Conservation (phyloP, 768 basidiomycete genomes). For the Suillus paluster region DNA sequence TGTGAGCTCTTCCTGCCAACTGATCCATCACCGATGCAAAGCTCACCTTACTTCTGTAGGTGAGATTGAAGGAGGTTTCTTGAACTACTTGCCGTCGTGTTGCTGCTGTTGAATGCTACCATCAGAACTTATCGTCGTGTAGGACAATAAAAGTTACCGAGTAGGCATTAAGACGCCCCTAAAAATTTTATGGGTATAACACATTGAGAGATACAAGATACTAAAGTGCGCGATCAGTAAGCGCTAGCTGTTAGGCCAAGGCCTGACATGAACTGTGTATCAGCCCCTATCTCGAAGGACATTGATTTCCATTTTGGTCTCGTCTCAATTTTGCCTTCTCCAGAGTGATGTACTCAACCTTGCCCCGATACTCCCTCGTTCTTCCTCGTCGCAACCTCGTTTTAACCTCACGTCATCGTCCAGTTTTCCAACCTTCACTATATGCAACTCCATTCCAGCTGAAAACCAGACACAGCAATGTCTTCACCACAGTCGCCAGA, state of each 20-base stretch:
- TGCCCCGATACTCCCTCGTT: background rate
- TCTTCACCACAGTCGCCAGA: background rate
- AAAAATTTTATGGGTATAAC: background rate
- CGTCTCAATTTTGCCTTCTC: conserved; percentile 1
- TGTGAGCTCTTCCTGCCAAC: conserved; percentile 12
- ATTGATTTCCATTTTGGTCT: background rate
- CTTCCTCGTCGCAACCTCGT: background rate
- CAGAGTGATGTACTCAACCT: background rate
- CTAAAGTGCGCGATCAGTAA: too few species aligned
- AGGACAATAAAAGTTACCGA: too few species aligned
- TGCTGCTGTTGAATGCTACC: too few species aligned
- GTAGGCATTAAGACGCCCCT: background rate
- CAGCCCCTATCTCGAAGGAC: too few species aligned
- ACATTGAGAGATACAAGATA: background rate
- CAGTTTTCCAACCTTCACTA: too few species aligned
- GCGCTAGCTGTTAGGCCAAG: too few species aligned
- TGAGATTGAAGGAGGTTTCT: background rate
- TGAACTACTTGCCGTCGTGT: background rate
- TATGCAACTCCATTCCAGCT: background rate
- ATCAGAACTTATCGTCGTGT: too few species aligned
- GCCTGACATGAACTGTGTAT: too few species aligned
- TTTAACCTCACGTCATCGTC: background rate
- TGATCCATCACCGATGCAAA: conserved; percentile 5
- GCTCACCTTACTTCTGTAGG: conserved; percentile 6
- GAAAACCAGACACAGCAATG: background rate